phyloP scores from a whole-genome alignment of 2,329 filamentous ascomycete genomes.

The Cercospora canescens region DNA sequence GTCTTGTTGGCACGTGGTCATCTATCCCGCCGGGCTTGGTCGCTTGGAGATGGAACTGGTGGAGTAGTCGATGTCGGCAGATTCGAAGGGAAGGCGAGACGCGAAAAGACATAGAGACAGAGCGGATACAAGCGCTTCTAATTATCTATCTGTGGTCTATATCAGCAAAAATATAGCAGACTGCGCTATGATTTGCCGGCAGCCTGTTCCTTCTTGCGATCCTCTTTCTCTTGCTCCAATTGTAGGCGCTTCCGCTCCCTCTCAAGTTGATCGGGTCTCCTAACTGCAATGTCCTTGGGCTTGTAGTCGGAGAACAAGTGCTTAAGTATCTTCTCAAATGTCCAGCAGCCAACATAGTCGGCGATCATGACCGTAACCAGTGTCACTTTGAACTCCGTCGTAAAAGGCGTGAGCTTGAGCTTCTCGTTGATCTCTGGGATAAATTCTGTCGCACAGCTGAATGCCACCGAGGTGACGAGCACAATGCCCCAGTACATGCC shows the following conservation, averaged over 20 bases:
- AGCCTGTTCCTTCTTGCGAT: slow-evolving; percentile 39
- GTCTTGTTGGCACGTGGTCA: not conserved
- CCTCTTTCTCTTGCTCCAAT: slow-evolving; percentile 43
- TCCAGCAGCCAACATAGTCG: slow-evolving; percentile 83
- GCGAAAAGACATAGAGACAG: not conserved
- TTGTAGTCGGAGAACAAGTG: slow-evolving; percentile 83
- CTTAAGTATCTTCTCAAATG: slow-evolving; percentile 87
- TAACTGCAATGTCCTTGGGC: slow-evolving; percentile 87
- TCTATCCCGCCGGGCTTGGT: not conserved
- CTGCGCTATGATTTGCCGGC: slow-evolving; percentile 31
- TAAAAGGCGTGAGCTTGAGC: slow-evolving; percentile 90
- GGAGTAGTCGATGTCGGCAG: not conserved
- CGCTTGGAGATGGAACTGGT: not conserved
- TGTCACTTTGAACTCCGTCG: slow-evolving; percentile 80
- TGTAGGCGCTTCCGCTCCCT: slow-evolving; percentile 70
- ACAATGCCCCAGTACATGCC: slow-evolving; percentile 98
- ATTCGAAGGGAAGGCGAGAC: not conserved
- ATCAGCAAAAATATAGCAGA: not conserved
- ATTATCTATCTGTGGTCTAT: not conserved
- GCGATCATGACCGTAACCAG: slow-evolving; percentile 82
- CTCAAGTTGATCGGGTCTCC: slow-evolving; percentile 82
- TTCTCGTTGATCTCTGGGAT: slow-evolving; percentile 92
- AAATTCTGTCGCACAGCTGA: slow-evolving; percentile 92
- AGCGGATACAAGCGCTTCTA: not conserved
- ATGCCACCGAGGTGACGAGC: slow-evolving; percentile 84